Percentiles rank a stretch among this genome's conserved stretches.
Evolutionary conservation across 257 asterid species (phyloP).

Genomic region (Nemophila menziesii): DNA sequence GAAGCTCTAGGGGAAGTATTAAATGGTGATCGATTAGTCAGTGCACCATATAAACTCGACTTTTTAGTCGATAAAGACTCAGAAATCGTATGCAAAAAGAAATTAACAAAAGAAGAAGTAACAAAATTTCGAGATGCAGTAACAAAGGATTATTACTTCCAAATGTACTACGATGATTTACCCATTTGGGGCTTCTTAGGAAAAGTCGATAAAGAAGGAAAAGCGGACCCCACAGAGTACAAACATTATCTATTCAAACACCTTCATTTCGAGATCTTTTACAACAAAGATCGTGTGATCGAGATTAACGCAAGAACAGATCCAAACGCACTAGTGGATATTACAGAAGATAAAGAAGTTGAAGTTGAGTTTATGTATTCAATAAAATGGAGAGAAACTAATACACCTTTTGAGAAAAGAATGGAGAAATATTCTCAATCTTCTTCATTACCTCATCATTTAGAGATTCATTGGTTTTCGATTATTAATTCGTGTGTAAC

Average conservation of each 20-base stretch:
- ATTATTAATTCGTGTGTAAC: slow-evolving; percentile 35
- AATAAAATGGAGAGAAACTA: slow-evolving; percentile 31
- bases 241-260: slow-evolving; percentile 28
- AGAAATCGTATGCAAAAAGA: slow-evolving; percentile 25
- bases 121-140: slow-evolving; percentile 27
- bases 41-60: slow-evolving; percentile 27
- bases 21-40: slow-evolving; percentile 36
- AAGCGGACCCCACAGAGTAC: slow-evolving; percentile 21
- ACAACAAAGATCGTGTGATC: slow-evolving; percentile 27
- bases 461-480: slow-evolving; percentile 38
- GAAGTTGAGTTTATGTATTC: slow-evolving; percentile 29
- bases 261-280: slow-evolving; percentile 30
- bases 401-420: slow-evolving; percentile 22
- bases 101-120: slow-evolving; percentile 23
- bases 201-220: slow-evolving; percentile 27
- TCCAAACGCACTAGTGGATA: slow-evolving; percentile 25
- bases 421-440: slow-evolving; percentile 35
- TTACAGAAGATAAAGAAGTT: slow-evolving; percentile 28
- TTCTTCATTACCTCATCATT: slow-evolving; percentile 28
- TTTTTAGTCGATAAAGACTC: slow-evolving; percentile 26
- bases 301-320: slow-evolving; percentile 31
- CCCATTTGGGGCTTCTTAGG: slow-evolving; percentile 36
- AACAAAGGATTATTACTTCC: slow-evolving; percentile 28
- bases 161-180: slow-evolving; percentile 33
- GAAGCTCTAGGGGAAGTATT: slow-evolving; percentile 36